Conservation (phyloP, 2,329 filamentous ascomycete genomes). For the Gnomoniopsis smithogilvyi region DNA sequence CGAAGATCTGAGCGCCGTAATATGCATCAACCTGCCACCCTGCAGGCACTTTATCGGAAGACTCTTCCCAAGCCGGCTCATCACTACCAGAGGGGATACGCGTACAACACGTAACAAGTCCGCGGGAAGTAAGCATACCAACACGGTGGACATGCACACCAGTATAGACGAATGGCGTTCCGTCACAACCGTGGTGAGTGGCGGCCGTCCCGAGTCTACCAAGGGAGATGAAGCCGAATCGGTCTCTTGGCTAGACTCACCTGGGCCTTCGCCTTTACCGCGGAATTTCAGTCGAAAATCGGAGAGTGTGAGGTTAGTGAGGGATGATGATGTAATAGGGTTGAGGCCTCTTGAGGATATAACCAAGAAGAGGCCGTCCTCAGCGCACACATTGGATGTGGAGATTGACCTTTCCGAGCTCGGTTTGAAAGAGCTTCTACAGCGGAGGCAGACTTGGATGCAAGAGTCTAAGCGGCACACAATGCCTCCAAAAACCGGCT, state of each 20-base stretch:
- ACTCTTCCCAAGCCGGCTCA: conserved; percentile 4
- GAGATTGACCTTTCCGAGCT: background rate
- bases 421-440: background rate
- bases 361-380: background rate
- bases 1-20: conserved; percentile 8
- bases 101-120: background rate
- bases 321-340: background rate
- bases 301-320: background rate
- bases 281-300: too few relatives aligned
- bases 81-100: background rate
- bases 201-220: too few relatives aligned
- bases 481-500: too few relatives aligned
- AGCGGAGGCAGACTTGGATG: background rate
- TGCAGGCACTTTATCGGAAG: conserved; percentile 2
- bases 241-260: too few relatives aligned
- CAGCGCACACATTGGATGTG: background rate
- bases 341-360: background rate
- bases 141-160: too few relatives aligned
- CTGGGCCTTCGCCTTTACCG: too few relatives aligned
- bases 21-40: conserved; percentile 7
- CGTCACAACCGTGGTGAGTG: too few relatives aligned
- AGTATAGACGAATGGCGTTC: too few relatives aligned
- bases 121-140: too few relatives aligned
- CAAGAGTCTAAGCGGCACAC: background rate
- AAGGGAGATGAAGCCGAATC: too few relatives aligned